Base-by-base conservation (phyloP, 1,284 basidiomycete species). In the Trametes versicolor region DNA sequence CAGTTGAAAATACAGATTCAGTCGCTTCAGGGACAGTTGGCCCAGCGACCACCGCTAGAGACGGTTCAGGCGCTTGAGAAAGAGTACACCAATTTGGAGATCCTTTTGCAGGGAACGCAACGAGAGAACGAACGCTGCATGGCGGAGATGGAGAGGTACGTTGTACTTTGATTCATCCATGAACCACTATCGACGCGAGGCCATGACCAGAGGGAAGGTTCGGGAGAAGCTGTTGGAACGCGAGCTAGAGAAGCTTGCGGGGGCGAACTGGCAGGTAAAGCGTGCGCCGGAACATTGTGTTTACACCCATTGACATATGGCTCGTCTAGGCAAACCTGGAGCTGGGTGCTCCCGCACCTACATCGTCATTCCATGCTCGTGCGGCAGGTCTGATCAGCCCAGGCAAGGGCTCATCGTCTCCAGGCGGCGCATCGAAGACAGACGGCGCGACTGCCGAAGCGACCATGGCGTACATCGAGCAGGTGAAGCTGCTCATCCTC, bases 51-150 rank as follows among this genome's bases (percentile, higher is more conserved):
- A 19, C 84, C 91, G 4, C 65, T 87, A 29, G 90, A 93, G 66
- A 78, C 78, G 0, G 79, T 92, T 21, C 85, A 90, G 66, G 83
- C 82, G 43, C 76, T 93, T 36, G 81, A 89, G 74, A 87, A 85
- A 70, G 91, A 93, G 69, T 87, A 88, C 71, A 87, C 86, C 70
- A 90, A 89, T 64, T 79, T 92, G 0, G 91, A 92, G 43, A 78
- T 93, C 15, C 78, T 93, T 3, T 76, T 93, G 0, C 85, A 90
- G 65, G 92, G 91, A 0, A 92, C 90, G 0, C 91, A 92, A 68
- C 78, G 90, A 58, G 91, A 93, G 78, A 93, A 93, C 67, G 91
- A 92, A 70, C 81, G 89, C 50, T 90, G 87, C 66, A 93, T 93
- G 91, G 80, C 84, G 0, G 90, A 92, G 64, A 79, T 92, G 2